A percentile compares a stretch with the other conserved stretches of the same genome.
phyloP scores from a whole-genome alignment of 331 rosid species.

The Prunus yedoensis region DNA sequence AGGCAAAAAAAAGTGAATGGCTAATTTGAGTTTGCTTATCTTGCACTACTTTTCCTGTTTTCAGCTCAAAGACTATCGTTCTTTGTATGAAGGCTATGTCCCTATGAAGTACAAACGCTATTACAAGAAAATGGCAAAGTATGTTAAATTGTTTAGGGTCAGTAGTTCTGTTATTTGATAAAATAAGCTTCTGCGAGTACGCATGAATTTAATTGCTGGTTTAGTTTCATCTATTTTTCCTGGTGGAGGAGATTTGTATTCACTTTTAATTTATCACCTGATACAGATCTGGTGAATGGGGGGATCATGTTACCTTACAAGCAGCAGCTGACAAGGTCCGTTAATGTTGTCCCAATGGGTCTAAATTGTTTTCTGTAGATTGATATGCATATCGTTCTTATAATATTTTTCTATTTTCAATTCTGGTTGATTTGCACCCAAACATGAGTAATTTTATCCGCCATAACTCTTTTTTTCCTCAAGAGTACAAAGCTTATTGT shows the following conservation, averaged over 20 bases:
- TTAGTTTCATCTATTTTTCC: background rate
- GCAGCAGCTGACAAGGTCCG: constrained; percentile 91
- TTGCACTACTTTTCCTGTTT: constrained; percentile 34
- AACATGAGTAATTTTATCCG: background rate
- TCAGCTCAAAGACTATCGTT: constrained; percentile 74
- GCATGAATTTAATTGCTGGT: background rate
- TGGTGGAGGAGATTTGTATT: constrained; percentile 13
- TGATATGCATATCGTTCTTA: background rate
- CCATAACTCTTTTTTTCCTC: background rate
- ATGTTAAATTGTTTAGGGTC: constrained; percentile 30
- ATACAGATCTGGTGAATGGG: constrained; percentile 94
- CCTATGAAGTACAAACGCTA: constrained; percentile 92
- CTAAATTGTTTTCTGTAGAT: background rate
- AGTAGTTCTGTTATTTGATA: constrained; percentile 18
- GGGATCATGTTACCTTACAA: constrained; percentile 92
- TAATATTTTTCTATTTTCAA: background rate
- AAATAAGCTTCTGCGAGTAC: constrained; percentile 12
- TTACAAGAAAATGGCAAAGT: constrained; percentile 89
- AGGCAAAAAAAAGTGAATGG: background rate
- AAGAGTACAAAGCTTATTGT: background rate
- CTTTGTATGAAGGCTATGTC: constrained; percentile 80
- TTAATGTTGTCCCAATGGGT: background rate
- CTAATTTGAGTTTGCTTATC: constrained; percentile 35
- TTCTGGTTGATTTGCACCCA: background rate
- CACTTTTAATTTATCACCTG: constrained; percentile 26